Evolutionary conservation across 345 rosid species (phyloP), one percentile per base, ranked within the genome.

Genomic region (Litchi chinensis): DNA sequence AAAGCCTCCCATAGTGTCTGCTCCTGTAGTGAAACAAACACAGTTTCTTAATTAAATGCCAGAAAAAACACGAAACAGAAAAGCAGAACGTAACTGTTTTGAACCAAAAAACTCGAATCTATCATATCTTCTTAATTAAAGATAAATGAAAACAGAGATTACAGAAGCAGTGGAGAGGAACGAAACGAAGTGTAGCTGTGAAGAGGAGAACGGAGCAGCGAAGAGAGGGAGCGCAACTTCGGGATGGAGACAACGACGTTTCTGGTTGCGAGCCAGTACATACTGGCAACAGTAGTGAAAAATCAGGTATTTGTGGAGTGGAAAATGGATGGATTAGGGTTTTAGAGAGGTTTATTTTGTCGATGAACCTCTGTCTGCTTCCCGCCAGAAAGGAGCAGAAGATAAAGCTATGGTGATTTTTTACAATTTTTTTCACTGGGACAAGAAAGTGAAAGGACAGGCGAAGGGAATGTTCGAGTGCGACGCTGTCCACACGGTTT

Each of bases 201-300:
- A 76, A 83, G 70, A 79, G 92, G 87, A 3, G 90, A 79, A 73
- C 88, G 87, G 59, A 88, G 82, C 78, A 88, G 82, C 78, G 83
- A 78, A 64, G 92, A 79, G 81, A 91, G 83, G 41, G 90, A 85
- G 24, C 92, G 93, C 88, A 89, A 91, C 85, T 77, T 87, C 6
- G 95, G 92, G 41, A 90, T 56, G 10, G 97, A 83, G 82, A 88
- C 88, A 87, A 85, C 90, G 63, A 81, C 95, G 83, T 81, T 88
- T 79, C 97, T 82, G 7, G 87, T 86, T 13, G 95, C 90, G 19
- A 92, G 71, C 96, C 94, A 81, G 85, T 85, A 90, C 98, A 95
- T 95, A 82, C 48, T 83, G 77, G 65, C 22, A 41, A 32, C 62
- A 39, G 56, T 10, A 19, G 22, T n/a, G 32, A 76, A 66, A 52